A percentile compares a stretch with the other conserved stretches of the same genome.
Conservation (phyloP, 805 yeast species). For the Blastobotrys mokoenaii region DNA sequence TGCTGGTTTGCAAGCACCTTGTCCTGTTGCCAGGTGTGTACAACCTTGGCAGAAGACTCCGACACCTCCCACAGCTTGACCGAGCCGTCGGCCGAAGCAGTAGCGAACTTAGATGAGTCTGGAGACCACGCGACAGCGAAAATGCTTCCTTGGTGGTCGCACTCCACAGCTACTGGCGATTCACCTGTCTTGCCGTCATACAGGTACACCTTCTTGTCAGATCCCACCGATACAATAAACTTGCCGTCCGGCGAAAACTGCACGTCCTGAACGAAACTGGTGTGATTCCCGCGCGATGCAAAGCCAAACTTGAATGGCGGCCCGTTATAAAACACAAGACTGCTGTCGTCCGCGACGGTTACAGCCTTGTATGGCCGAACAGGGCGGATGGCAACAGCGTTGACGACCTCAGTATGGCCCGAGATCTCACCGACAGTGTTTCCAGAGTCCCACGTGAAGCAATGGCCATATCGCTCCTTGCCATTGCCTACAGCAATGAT, state of each 20-base stretch:
- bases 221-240: slow-evolving; percentile 68
- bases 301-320: slow-evolving; percentile 87
- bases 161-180: slow-evolving; percentile 38
- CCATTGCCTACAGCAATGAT: slow-evolving; percentile 94
- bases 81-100: slow-evolving; percentile 76
- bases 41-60: slow-evolving; percentile 28
- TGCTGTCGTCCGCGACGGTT: slow-evolving; percentile 84
- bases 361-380: slow-evolving; percentile 89
- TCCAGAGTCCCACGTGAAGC: slow-evolving; percentile 90
- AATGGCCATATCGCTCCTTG: slow-evolving; percentile 82
- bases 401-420: slow-evolving; percentile 80
- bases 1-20: slow-evolving; percentile 51
- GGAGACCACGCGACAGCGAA: slow-evolving; percentile 65
- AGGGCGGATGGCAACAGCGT: slow-evolving; percentile 77
- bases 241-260: slow-evolving; percentile 76
- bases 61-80: slow-evolving; percentile 58
- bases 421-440: slow-evolving; percentile 94
- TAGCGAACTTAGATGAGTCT: slow-evolving; percentile 50
- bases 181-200: slow-evolving; percentile 90
- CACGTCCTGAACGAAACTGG: slow-evolving; percentile 73
- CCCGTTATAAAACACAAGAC: slow-evolving; percentile 76
- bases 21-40: slow-evolving; percentile 42
- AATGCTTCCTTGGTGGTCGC: slow-evolving; percentile 69
- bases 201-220: slow-evolving; percentile 67
- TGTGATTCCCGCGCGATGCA: slow-evolving; percentile 65